Evolutionary conservation across 2,329 filamentous ascomycete species (phyloP).

Genomic region (Amylocarpus encephaloides): DNA sequence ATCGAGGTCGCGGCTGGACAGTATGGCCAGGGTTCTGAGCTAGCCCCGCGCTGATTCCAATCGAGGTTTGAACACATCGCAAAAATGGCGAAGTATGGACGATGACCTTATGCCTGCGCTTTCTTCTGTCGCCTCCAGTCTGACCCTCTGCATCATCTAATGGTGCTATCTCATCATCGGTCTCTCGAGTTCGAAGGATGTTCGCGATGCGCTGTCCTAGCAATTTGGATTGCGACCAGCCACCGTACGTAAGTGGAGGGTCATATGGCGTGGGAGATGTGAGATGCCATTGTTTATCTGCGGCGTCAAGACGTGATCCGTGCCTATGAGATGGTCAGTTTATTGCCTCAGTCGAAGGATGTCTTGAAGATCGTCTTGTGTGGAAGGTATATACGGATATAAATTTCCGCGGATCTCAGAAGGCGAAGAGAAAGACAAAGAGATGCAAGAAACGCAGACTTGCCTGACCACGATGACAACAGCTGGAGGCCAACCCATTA

Average conservation of each 20-base stretch:
- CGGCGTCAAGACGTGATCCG: conserved; percentile 86
- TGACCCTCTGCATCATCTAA: conserved; percentile 11
- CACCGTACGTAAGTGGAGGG: conserved; percentile 87
- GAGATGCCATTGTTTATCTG: conserved; percentile 92
- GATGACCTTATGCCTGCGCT: conserved; percentile 67
- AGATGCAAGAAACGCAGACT: conserved; percentile 15
- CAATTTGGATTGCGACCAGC: conserved; percentile 80
- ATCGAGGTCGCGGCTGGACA: conserved; percentile 24
- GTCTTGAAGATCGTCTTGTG: background rate
- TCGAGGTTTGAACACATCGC: conserved; percentile 85
- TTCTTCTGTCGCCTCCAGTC: conserved; percentile 34
- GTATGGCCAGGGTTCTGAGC: conserved; percentile 49
- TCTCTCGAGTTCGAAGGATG: conserved; percentile 52
- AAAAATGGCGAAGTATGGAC: conserved; percentile 93
- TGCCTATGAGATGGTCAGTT: conserved; percentile 50
- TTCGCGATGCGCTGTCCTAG: conserved; percentile 79
- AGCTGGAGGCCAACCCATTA: conserved; percentile 43
- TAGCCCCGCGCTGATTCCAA: conserved; percentile 81
- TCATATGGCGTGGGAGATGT: conserved; percentile 93
- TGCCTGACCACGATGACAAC: conserved; percentile 47
- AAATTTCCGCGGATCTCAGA: no score
- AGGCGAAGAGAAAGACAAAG: background rate
- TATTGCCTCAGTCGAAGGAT: background rate
- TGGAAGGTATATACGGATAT: no score
- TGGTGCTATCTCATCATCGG: conserved; percentile 26